Evolutionary conservation across 2,329 filamentous ascomycete species (phyloP).

Genomic region (Colletotrichum magnum): DNA sequence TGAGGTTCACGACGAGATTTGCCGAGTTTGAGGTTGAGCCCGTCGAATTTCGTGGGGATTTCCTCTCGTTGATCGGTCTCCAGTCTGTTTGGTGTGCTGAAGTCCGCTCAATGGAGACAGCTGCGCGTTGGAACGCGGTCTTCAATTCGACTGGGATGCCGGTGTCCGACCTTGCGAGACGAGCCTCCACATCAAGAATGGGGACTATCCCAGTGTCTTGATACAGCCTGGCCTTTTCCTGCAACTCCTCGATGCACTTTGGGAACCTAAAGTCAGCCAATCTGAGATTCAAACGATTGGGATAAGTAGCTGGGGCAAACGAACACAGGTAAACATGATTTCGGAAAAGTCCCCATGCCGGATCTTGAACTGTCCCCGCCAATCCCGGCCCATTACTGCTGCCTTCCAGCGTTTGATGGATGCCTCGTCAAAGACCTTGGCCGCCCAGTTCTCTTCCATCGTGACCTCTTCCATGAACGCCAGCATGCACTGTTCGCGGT

Average conservation of each 20-base stretch:
- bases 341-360: slow-evolving; percentile 7
- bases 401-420: not conserved
- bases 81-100: not conserved
- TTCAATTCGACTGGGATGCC: not conserved
- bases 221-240: slow-evolving; percentile 4
- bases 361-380: not conserved
- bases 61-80: not conserved
- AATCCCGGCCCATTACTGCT: not conserved
- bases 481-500: slow-evolving; percentile 17
- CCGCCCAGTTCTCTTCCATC: slow-evolving; percentile 1
- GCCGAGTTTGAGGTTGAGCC: not conserved
- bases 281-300: not conserved
- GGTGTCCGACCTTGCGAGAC: slow-evolving; percentile 2
- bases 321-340: slow-evolving; percentile 6
- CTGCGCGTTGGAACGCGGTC: not conserved
- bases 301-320: not conserved
- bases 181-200: not conserved
- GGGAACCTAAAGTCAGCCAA: not conserved
- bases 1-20: not conserved
- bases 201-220: slow-evolving; percentile 9
- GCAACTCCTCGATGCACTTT: slow-evolving; percentile 13
- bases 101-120: not conserved
- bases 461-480: slow-evolving; percentile 15
- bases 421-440: not conserved
- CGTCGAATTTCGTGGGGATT: not conserved